Evolutionary conservation across 1,139 yeast species (phyloP).

Genomic region (Scheffersomyces segobiensis): DNA sequence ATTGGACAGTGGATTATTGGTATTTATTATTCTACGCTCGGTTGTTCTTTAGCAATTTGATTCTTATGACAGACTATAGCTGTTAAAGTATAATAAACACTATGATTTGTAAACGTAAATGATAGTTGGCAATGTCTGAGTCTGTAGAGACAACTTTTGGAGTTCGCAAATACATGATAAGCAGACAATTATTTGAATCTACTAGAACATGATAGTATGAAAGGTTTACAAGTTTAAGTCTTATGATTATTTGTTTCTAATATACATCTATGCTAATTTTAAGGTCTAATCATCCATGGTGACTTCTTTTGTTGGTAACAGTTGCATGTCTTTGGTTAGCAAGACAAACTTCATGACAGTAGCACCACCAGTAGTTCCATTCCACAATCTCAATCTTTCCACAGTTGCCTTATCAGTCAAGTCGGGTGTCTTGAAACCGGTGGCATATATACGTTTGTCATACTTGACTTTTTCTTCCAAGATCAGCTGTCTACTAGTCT

Average conservation of each 20-base stretch:
- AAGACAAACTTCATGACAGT: slow-evolving; percentile 54
- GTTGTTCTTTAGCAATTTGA: neutral
- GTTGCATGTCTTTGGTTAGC: slow-evolving; percentile 33
- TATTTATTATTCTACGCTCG: neutral
- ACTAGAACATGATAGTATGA: neutral
- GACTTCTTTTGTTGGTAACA: slow-evolving; percentile 27
- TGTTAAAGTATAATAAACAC: neutral
- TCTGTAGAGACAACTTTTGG: neutral
- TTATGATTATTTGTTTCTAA: neutral
- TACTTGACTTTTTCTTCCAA: slow-evolving; percentile 62
- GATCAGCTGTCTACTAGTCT: slow-evolving; percentile 64
- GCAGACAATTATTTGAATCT: too few species aligned
- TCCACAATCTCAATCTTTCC: slow-evolving; percentile 65
- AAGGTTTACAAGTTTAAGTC: neutral
- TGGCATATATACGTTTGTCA: slow-evolving; percentile 59
- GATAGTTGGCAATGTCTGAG: neutral
- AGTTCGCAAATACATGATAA: too few species aligned
- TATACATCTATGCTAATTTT: neutral
- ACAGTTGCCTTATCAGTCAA: slow-evolving; percentile 63
- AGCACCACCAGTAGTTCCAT: slow-evolving; percentile 80
- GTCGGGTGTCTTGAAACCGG: slow-evolving; percentile 80
- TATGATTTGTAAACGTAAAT: neutral
- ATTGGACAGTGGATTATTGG: neutral
- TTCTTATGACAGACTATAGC: neutral
- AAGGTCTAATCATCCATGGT: slow-evolving; percentile 16